Conservation (phyloP, 305 asterid species). For the Coffea humblotiana region DNA sequence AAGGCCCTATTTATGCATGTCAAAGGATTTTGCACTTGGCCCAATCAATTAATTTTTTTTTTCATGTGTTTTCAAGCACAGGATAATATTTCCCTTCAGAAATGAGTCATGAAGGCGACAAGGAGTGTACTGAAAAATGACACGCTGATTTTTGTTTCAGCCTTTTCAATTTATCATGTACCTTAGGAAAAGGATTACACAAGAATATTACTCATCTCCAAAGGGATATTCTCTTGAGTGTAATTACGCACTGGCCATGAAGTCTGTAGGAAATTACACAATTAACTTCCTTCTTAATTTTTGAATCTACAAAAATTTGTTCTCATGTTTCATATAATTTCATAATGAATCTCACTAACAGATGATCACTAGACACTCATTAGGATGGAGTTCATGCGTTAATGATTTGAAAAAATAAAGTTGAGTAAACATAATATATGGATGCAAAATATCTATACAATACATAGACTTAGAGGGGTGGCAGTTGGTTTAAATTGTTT, state of each 20-base stretch:
- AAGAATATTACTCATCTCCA: background rate
- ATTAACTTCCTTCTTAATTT: background rate
- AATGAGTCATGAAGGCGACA: background rate
- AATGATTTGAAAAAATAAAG: no score
- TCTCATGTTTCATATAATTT: background rate
- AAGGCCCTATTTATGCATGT: no score
- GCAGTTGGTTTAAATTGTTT: no score
- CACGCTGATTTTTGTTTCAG: background rate
- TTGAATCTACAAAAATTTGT: background rate
- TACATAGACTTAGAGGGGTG: no score
- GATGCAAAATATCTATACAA: no score
- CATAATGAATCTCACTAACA: no score
- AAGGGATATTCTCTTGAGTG: background rate
- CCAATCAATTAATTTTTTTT: background rate
- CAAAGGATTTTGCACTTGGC: background rate
- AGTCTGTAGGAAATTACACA: background rate
- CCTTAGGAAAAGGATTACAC: background rate
- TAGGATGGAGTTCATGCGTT: no score
- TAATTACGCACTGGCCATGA: background rate
- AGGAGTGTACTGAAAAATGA: background rate
- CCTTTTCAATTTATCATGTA: background rate
- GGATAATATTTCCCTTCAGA: background rate
- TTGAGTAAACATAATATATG: no score
- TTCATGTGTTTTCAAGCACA: background rate
- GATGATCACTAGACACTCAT: no score